Evolutionary conservation across 106 monocot genomes (phyloP), one percentile per base, ranked within the genome.

Genomic region (Dendrobium officinale): DNA sequence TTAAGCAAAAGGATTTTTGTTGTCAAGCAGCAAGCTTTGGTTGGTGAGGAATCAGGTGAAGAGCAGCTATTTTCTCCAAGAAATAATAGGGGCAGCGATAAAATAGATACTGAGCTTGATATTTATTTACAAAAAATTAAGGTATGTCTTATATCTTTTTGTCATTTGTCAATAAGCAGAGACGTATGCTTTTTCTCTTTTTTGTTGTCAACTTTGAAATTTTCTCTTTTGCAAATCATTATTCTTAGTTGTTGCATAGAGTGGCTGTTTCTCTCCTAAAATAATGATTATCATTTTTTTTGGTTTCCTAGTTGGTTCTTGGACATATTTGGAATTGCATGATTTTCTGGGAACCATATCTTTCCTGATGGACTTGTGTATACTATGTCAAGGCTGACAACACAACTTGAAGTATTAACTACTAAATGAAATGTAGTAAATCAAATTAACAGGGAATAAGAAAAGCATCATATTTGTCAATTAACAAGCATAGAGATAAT

Each of bases 21-120:
- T 81, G 24, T 77, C 33, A 27, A 84, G 83, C 87, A 95, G 95
- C 92, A 99, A 99, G 91, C 95, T 83, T 91, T 95, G 83, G 91
- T 99, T 58, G 99, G 95, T 75, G 95, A 95, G 79, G 88, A 68
- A 18, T 82, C 84, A 24, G 95, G 88, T 81, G 95, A 99, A 75
- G 93, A 95, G 48, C 99, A 93, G 66, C 85, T 95, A 67, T 95
- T 95, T 90, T 89, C 90, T 61, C 81, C 88, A 24, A 84, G 79
- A 58, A 88, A 79, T 27, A 78, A 72, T 49, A 72, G 33, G 13
- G 40, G 70, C 5, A 88, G 87, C 66, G 85, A 89, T 88, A 70
- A 55, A 79, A 88, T 85, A 45, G 82, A 83, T 81, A 90, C 88
- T 33, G 93, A 95, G 75, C 88, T 95, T 79, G 95, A 93, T 78